Base-by-base conservation (phyloP, 139 green algal genomes). In the Chlamydomonas incerta region DNA sequence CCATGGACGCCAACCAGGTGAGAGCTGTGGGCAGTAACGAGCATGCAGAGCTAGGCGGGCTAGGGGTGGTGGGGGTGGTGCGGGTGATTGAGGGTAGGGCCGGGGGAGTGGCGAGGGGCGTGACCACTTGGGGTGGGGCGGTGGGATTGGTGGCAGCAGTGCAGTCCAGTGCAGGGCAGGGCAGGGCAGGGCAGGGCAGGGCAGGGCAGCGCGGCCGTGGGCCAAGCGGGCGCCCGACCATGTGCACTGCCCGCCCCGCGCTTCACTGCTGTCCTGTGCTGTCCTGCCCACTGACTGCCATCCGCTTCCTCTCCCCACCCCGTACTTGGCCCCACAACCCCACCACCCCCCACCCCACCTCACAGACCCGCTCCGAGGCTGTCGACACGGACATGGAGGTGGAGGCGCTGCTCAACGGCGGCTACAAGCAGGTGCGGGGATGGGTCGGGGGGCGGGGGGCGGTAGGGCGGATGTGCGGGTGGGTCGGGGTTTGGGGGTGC, bases 331-430 rank as follows among this genome's bases (percentile, higher is more conserved):
- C 5, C 41, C 41, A 5, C 41, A 24, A 57, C 35, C 24, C 10
- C 26, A 14, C 34, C 60, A 33, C 75, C 92, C 88, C 75, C 92
- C 88, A 3, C 70, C 90, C 3, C 85, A 69, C 0, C 84, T 80
- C 0, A 87, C 89, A 90, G 75, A 94, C 73, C 6, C 86, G 82
- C 33, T 83, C 63, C 35, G 91, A 94, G 89, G 87, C 83, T 75
- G 50, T 93, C 0, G 89, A 89, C 65, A 80, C 87, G 37, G 91
- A 95, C 76, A 72, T 91, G 67, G 90, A 95, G 72, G 93, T 96
- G 93, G 90, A 96, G 73, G 37, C 26, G 17, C 69, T 91, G 86
- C 88, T 98, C 31, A 93, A 93, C 37, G 76, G 74, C n/a, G 81
- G 85, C 6, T 96, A 96, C 72, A 70, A 34, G 0, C 28, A 90